Evolutionary conservation across 495 filamentous ascomycete species (phyloP).

Genomic region (Aspergillus sparsus): DNA sequence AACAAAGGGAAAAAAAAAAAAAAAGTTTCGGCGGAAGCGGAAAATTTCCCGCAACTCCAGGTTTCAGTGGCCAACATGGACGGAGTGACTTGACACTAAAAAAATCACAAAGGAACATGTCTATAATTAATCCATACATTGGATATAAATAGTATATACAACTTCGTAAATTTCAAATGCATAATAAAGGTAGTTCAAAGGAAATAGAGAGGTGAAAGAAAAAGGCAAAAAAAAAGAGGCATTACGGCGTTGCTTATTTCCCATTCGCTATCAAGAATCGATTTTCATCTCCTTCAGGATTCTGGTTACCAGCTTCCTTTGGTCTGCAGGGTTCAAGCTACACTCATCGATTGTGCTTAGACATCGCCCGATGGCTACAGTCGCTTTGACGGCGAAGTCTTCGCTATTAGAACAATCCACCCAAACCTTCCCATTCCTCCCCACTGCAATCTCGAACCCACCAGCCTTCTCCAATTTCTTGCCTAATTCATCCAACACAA

Average conservation of each 20-base stretch:
- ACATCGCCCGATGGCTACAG: conserved; percentile 77
- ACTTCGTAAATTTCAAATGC: neutral
- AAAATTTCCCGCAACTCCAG: neutral
- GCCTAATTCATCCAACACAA: conserved; percentile 79
- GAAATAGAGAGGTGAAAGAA: neutral
- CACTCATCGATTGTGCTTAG: conserved; percentile 73
- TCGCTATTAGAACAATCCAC: conserved; percentile 68
- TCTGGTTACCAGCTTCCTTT: conserved; percentile 77
- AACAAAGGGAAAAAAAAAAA: conserved; percentile 12
- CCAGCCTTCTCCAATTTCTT: conserved; percentile 62
- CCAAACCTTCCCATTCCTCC: conserved; percentile 93
- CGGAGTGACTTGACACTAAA: too few species aligned
- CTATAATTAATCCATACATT: neutral
- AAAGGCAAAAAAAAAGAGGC: neutral
- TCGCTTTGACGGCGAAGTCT: conserved; percentile 55
- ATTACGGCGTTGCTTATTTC: neutral
- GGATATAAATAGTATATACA: neutral
- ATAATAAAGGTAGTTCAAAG: too few species aligned
- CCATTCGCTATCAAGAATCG: conserved; percentile 24
- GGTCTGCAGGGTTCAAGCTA: conserved; percentile 65
- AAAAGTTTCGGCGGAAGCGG: conserved; percentile 9
- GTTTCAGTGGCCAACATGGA: neutral
- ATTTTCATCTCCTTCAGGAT: conserved; percentile 56
- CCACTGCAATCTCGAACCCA: conserved; percentile 91
- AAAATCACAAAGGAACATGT: neutral